Base-by-base conservation (phyloP, 139 green algal species). In the Picochlorum costavermella region DNA sequence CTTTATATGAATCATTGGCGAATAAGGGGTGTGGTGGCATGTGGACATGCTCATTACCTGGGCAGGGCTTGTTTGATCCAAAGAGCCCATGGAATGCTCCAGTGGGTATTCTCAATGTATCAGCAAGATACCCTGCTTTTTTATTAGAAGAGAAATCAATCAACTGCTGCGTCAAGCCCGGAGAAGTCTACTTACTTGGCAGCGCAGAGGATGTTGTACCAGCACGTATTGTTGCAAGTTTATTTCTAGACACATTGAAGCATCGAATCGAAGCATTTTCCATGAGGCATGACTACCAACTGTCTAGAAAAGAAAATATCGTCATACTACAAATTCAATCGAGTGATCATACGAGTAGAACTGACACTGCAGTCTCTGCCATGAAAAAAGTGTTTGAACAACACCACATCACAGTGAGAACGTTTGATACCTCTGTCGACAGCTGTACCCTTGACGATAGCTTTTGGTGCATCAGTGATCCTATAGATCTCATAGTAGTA, bases 31-130 rank as follows among this genome's bases (percentile, higher is more conserved):
- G 45, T 2, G 71, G 71, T 49, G 71, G 65, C 37, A 36, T 65
- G 43, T 73, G 64, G 71, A 50, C 53, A 23, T 28, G 16, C 5
- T 17, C 50, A 31, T 23, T 77, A 23, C 44, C 33, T 16, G 58
- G 50, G 13, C 65, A 70, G 33, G 71, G 71, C 4, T 60, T 77
- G 17, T 70, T 51, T 49, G 71, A 77, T 33, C 11, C n/a, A 26
- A 33, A 63, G 40, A 58, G 70, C 3, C 71, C 71, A 3, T 70
- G 71, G 71, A 65, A 70, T 25, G 28, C 36, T 5, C 71, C 71
- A 1, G 17, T 56, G 6, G 71, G 71, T 17, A 20, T 55, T 56
- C 59, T 77, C 12, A 20, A 40, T 12, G 59, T 69, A 11, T 29
- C 58, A 14, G 30, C 68, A 23, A 65, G 71, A 14, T 77, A 77